Base-by-base conservation (phyloP, 1,139 yeast species). In the Sugiyamaella japonica region DNA sequence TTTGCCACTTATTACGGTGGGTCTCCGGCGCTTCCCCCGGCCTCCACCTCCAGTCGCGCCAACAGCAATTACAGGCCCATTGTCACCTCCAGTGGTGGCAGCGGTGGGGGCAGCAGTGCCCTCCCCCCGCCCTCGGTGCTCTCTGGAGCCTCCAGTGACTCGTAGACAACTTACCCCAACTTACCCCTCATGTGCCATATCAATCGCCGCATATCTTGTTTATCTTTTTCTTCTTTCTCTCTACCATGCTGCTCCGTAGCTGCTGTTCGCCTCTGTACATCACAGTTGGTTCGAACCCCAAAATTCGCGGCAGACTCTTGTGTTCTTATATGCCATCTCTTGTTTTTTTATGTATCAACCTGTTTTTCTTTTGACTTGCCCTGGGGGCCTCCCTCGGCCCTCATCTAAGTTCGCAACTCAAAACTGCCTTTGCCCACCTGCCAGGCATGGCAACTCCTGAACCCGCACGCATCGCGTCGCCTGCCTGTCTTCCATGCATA, bases 51-150 rank as follows among this genome's bases (percentile, higher is more conserved):
- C 6, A 29, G 29, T 38, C 50, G 43, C 37, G 16, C 29, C 28
- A 29, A 3, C 16, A 34, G 16, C 38, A 34, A 15, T 13, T 48
- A 38, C 32, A 10, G 51, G 39, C 51, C 38, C 2, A 23, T 36
- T 6, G 38, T 28, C 37, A 36, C 40, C 25, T 20, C 25, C 6
- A 20, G 25, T 8, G 20, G n/a, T 15, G 7, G 25, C 13, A 31
- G n/a, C 13, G 7, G 41, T 8, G 49, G 49, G 12, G 13, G 48
- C n/a, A n/a, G n/a, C n/a, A n/a, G n/a, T 31, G 29, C 51, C 10
- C 46, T 48, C 7, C 51, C 51, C 3, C 51, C 51, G 2, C 51
- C 51, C 7, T 48, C 51, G 31, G 51, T 48, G 2, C 32, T 48
- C 6, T 48, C 51, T 10, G 51, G 51, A 4, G 29, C 39, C 38